Evolutionary conservation across 495 filamentous ascomycete genomes (phyloP), one percentile per base, ranked within the genome.

Genomic region (Pseudotulostoma volvatum): DNA sequence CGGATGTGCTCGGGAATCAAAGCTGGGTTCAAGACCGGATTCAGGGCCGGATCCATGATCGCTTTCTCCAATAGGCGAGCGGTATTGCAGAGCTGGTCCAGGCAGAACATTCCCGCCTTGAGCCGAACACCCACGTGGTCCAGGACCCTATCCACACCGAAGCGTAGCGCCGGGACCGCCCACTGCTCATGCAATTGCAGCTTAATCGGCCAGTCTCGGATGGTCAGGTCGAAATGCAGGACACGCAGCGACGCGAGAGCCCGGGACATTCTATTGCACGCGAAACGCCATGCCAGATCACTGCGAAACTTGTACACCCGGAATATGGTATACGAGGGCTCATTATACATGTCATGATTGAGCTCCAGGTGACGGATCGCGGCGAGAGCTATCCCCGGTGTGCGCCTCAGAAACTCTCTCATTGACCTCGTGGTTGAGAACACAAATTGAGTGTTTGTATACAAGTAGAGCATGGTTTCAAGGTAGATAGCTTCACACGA

Each of bases 271-370:
- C 21, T 36, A 7, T 49, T 42, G 33, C 50, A 53, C 16, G 40
- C 40, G 7, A 39, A 13, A 9, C 36, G 50, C 36, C 36, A 55
- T 7, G 39, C 43, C 14, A 40, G 21, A 31, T 55, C 52, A 21
- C 47, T 50, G 28, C 47, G 41, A 34, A 39, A 16, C 34, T 53
- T 53, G 32, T 31, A 49, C 2, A 14, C 5, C 0, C 47, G 39
- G 31, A 44, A 45, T 9, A 33, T 18, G 2, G 35, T 33, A 9
- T 48, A 28, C 0, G 31, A 34, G 8, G 50, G 52, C 36, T 55
- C 52, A 15, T 46, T 46, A 38, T 55, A 53, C 47, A 52, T 55
- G 28, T n/a, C 41, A 18, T 53, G 50, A 15, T 43, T 37, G 9
- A 55, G 35, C 35, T 53, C 52, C 5, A 55, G 35, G 25, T 49